phyloP scores from a whole-genome alignment of 2,329 filamentous ascomycete species.

The Aspergillus aculeatus region DNA sequence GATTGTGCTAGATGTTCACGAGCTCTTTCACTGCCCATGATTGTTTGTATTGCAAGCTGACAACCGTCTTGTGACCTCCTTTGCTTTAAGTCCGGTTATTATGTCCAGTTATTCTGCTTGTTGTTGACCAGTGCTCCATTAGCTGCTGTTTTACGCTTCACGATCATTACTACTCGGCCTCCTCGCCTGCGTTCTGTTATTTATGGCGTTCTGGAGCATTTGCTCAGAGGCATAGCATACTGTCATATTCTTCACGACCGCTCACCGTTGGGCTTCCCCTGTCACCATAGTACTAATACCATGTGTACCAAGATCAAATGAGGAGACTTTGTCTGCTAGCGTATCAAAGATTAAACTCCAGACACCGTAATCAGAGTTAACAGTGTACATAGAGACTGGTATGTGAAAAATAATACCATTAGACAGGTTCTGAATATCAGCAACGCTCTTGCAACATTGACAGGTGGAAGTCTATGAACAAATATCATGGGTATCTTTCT shows the following conservation, averaged over 20 bases:
- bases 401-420: background rate
- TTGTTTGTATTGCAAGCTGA: background rate
- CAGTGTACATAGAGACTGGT: background rate
- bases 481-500: constrained; percentile 16
- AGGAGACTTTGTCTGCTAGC: background rate
- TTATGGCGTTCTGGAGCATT: constrained; percentile 17
- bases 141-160: constrained; percentile 5
- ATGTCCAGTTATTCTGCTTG: background rate
- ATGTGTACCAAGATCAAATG: constrained; percentile 10
- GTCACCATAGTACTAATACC: constrained; percentile 2
- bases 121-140: background rate
- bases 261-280: background rate
- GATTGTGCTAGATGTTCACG: constrained; percentile 8
- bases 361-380: background rate
- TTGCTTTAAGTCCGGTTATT: constrained; percentile 6
- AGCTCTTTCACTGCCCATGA: background rate
- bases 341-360: background rate
- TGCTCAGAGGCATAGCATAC: constrained; percentile 1
- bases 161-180: constrained; percentile 1
- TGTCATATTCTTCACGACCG: background rate
- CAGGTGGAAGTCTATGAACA: background rate
- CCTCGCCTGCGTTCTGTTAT: constrained; percentile 9
- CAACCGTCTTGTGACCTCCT: background rate
- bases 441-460: background rate
- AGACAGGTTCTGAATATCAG: background rate